Base-by-base conservation (phyloP, 768 basidiomycete genomes). In the Amanita thiersii region DNA sequence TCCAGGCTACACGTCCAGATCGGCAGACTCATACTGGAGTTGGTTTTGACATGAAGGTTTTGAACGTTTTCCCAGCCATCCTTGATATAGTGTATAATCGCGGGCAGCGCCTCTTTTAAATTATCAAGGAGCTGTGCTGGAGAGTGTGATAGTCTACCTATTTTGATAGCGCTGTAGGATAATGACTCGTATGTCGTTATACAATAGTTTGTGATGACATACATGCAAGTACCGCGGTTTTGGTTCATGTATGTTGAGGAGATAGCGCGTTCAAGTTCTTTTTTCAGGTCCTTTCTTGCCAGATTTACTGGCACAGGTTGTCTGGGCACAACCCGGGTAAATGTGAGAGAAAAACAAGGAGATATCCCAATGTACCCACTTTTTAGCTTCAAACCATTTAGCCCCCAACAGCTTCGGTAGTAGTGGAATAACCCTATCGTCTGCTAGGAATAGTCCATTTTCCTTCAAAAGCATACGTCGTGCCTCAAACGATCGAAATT, bases 241-340 rank as follows among this genome's bases (percentile, higher is more conserved):
- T 92, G 87, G 59, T 92, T 86, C 82, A 96, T 87, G 61, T 96
- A 96, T 2, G 94, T 93, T 8, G 92, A 91, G 3, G 81, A 81
- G 49, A 99, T 80, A 12, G 94, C 94, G 33, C 83, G 80, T 59
- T 94, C 93, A 7, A 99, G 74, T 54, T 97, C 92, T 35, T 70
- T 75, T 59, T 97, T 98, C 45, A 99, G 72, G 60, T 94, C 86
- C 55, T 91, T 92, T 17, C 83, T 78, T 8, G 74, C 81, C 39
- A 99, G 59, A 49, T 77, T 81, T n/a, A 98, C 94, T 1, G 96
- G 91, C 23, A 97, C 88, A 1, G 96, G 96, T 60, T 94, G 89
- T 64, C 44, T 45, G 6, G 34, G 18, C 12, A 49, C 48, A n/a
- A n/a, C n/a, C n/a, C n/a, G n/a, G n/a, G n/a, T n/a, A n/a, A n/a